Percentiles rank a stretch among this genome's conserved stretches.
phyloP scores from a whole-genome alignment of 2,329 filamentous ascomycete genomes.

The Clonostachys sp. region DNA sequence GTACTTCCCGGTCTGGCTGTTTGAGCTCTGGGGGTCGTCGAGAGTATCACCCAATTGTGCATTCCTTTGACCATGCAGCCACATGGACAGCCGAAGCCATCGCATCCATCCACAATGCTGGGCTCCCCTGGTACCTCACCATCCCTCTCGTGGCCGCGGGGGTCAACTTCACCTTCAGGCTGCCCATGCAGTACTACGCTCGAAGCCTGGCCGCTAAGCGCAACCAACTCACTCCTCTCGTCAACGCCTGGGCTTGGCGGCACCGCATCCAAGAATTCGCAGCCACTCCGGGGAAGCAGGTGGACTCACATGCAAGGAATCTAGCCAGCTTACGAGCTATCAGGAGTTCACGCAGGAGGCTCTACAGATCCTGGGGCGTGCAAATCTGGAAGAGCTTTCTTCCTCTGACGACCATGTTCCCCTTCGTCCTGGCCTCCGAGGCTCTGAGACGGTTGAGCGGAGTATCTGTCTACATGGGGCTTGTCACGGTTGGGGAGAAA shows the following conservation, averaged over 20 bases:
- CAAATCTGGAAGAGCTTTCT: conserved; percentile 41
- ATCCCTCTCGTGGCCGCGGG: conserved; percentile 47
- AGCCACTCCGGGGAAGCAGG: not conserved
- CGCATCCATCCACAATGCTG: conserved; percentile 33
- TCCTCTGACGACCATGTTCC: conserved; percentile 29
- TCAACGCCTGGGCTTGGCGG: conserved; percentile 19
- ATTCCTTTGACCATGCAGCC: conserved; percentile 13
- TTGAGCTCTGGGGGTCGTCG: not conserved
- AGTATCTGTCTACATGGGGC: conserved; percentile 17
- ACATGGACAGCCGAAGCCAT: conserved; percentile 35
- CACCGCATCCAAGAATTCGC: not conserved
- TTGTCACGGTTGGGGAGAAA: conserved; percentile 14
- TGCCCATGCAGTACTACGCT: conserved; percentile 40
- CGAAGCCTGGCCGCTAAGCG: conserved; percentile 20
- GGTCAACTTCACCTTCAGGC: conserved; percentile 36
- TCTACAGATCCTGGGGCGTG: conserved; percentile 32
- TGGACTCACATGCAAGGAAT: not conserved
- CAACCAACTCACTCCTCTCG: conserved; percentile 18
- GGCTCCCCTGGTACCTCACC: conserved; percentile 47
- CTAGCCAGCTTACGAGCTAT: not conserved
- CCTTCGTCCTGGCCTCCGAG: conserved; percentile 47
- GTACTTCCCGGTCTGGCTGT: too few relatives aligned
- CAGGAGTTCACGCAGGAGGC: not conserved
- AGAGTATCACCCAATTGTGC: not conserved
- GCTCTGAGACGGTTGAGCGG: conserved; percentile 39